Conservation (phyloP, 1,139 yeast species). For the Candida labiduridarum region DNA sequence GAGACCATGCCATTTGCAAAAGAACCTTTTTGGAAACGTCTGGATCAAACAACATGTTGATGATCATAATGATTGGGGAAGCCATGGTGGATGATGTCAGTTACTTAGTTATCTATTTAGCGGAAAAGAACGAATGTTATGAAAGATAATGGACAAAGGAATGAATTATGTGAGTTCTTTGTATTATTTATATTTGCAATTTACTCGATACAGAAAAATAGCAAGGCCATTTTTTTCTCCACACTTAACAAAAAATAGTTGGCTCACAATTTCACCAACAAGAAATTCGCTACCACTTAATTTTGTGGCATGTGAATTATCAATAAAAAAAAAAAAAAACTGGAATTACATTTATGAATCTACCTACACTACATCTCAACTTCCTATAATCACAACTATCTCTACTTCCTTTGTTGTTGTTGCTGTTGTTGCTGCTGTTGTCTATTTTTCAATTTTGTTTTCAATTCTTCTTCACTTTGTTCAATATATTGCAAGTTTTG, state of each 20-base stretch:
- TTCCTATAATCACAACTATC: too few relatives aligned
- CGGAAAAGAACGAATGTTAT: background rate
- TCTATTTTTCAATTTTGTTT: constrained; percentile 56
- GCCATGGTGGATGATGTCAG: constrained; percentile 17
- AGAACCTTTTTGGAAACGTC: constrained; percentile 43
- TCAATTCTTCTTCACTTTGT: constrained; percentile 65
- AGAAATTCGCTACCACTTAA: background rate
- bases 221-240: background rate
- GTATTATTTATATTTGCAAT: background rate
- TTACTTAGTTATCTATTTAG: background rate
- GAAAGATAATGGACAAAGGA: background rate
- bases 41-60: constrained; percentile 42
- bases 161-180: background rate
- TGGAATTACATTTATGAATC: background rate
- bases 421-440: constrained; percentile 2
- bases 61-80: constrained; percentile 27
- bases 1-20: constrained; percentile 42
- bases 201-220: background rate
- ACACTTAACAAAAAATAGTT: background rate
- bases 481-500: constrained; percentile 91
- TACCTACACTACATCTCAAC: too few relatives aligned
- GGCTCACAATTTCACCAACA: background rate
- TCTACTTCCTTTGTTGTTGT: too few relatives aligned
- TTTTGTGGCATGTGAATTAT: background rate
- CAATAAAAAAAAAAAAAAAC: background rate